These are phyloP conservation scores for Hypoxylon sp. DNA, from an alignment of 2,329 filamentous ascomycete genomes.

Conservation along the genomic window DNA sequence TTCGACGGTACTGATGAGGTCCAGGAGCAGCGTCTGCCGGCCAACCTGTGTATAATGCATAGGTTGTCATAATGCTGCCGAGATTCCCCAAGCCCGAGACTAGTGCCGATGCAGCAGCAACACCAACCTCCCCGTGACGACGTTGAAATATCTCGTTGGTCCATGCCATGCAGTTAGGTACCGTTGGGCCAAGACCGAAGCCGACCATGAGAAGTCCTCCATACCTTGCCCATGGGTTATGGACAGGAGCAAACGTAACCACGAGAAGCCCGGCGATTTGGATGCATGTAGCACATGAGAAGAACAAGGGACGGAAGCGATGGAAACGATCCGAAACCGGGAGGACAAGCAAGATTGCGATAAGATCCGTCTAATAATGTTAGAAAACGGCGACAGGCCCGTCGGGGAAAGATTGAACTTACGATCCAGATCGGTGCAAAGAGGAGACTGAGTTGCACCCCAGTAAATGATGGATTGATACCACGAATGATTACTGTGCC, in stretches of 20 bases:
- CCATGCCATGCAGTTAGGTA: conserved; percentile 96
- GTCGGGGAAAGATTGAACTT: conserved; percentile 55
- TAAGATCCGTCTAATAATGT: conserved; percentile 78
- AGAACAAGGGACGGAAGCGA: conserved; percentile 82
- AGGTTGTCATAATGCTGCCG: conserved; percentile 88
- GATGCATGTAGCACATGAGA: conserved; percentile 79
- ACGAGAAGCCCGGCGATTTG: conserved; percentile 86
- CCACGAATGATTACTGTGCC: conserved; percentile 86
- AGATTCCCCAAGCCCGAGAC: conserved; percentile 90
- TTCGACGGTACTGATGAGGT: conserved; percentile 79
- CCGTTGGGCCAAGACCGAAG: conserved; percentile 89
- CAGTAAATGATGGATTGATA: conserved; percentile 79
- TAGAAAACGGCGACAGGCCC: conserved; percentile 23
- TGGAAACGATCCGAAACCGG: conserved; percentile 91
- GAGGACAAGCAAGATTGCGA: conserved; percentile 87
- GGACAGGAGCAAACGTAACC: conserved; percentile 77
- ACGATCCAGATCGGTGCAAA: conserved; percentile 95
- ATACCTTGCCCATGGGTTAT: conserved; percentile 84
- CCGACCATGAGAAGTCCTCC: conserved; percentile 90
- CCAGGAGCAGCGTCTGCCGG: conserved; percentile 78
- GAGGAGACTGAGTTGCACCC: conserved; percentile 82
- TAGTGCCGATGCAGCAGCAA: conserved; percentile 85
- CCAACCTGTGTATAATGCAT: conserved; percentile 91
- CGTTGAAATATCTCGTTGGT: conserved; percentile 90
- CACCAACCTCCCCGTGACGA: conserved; percentile 90